Percentiles rank a stretch among this genome's conserved stretches.
Evolutionary conservation across 2,329 filamentous ascomycete species (phyloP).

Genomic region (Dryadomyces sulphureus): DNA sequence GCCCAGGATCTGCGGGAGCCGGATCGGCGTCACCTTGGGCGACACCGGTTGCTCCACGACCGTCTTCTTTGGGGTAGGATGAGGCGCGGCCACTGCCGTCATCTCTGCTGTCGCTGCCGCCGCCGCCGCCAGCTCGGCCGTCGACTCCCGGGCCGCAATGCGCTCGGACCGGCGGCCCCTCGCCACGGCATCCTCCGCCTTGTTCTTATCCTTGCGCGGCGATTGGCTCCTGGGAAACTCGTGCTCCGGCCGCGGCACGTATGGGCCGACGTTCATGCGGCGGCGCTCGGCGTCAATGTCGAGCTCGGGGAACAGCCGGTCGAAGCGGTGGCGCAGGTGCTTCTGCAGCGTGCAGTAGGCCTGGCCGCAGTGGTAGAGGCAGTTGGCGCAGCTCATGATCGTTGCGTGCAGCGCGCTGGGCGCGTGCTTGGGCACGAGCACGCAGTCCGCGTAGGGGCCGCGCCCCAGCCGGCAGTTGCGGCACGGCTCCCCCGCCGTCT

Average conservation of each 20-base stretch:
- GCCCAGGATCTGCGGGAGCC: too few species aligned
- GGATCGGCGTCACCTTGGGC: too few species aligned
- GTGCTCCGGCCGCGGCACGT: too few species aligned
- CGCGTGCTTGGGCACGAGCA: constrained; percentile 11
- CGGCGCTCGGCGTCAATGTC: not conserved
- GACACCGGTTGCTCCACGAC: too few species aligned
- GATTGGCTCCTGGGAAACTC: too few species aligned
- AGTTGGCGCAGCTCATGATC: constrained; percentile 15
- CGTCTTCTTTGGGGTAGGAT: not conserved
- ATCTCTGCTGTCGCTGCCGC: too few species aligned
- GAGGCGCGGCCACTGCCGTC: too few species aligned
- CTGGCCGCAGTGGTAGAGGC: constrained; percentile 15
- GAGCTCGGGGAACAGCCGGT: constrained; percentile 5
- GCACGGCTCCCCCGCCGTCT: constrained; percentile 14
- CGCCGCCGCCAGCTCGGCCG: too few species aligned
- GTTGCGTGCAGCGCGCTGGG: constrained; percentile 4
- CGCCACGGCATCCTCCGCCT: not conserved
- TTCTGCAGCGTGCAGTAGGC: constrained; percentile 11
- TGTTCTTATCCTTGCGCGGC: too few species aligned
- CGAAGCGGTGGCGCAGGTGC: constrained; percentile 5
- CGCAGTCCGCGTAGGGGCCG: constrained; percentile 17
- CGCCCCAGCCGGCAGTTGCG: constrained; percentile 11
- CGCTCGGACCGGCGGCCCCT: too few species aligned
- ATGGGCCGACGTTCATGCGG: not conserved
- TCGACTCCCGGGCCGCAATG: too few species aligned